Percentiles rank a stretch among this genome's conserved stretches.
Conservation (phyloP, 306 rosid species). For the Lablab purpureus region DNA sequence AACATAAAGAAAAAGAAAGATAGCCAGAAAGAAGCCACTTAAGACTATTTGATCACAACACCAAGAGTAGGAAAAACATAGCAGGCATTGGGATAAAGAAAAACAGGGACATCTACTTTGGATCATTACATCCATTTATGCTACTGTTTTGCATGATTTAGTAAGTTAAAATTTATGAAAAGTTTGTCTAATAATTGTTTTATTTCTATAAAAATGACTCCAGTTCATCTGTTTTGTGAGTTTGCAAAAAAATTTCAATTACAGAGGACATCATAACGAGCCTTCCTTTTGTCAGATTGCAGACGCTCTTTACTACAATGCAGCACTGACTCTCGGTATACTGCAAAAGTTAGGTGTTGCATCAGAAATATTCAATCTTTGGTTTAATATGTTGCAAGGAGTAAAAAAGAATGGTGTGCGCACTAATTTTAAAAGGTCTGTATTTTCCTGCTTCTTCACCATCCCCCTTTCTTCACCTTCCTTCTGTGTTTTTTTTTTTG, state of each 20-base stretch:
- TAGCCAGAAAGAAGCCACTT: background rate
- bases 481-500: background rate
- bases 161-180: conserved; percentile 22
- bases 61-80: background rate
- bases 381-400: conserved; percentile 94
- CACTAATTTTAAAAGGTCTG: conserved; percentile 77
- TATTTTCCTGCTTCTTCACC: conserved; percentile 11
- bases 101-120: background rate
- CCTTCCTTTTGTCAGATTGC: conserved; percentile 66
- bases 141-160: background rate
- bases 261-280: background rate
- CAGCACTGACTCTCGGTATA: conserved; percentile 73
- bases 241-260: conserved; percentile 31
- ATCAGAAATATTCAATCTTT: conserved; percentile 80
- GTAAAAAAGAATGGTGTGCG: conserved; percentile 79
- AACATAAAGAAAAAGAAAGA: background rate
- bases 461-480: background rate
- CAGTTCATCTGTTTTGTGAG: conserved; percentile 14
- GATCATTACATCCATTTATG: background rate
- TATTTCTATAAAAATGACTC: conserved; percentile 15
- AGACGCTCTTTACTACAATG: conserved; percentile 88
- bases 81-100: background rate
- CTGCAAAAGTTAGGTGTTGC: conserved; percentile 85
- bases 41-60: background rate
- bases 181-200: conserved; percentile 1